Evolutionary conservation across 2,329 filamentous ascomycete species (phyloP), one percentile per base, ranked within the genome.

Genomic region (Fusarium scirpi): DNA sequence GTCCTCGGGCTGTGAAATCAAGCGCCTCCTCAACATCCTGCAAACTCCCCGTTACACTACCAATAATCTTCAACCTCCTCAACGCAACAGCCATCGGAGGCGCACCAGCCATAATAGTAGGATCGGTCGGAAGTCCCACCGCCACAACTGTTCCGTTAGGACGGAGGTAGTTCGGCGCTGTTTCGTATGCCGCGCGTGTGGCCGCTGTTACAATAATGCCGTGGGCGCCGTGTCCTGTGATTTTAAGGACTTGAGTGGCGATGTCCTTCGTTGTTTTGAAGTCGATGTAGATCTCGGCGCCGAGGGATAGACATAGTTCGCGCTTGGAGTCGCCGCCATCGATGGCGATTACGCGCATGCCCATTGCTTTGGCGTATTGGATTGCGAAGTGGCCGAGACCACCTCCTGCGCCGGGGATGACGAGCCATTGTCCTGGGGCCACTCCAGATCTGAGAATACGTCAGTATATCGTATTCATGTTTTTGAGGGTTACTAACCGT

Each of bases 351-450:
- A 89, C 85, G 62, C 89, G 85, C 61, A 96, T 83, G 61, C 94
- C 93, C 94, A 97, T 97, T 18, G 93, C 94, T 79, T 90, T 92
- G 44, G 92, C 93, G 79, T 96, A 97, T 82, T 97, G 94, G 72
- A 91, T 85, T 5, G 92, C 92, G 69, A 95, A 71, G 20, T 87
- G 89, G 12, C 92, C 93, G 45, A 97, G 86, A 65, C 92, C 92
- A 78, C 93, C 93, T 60, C 92, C 93, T n/a, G 92, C 93, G 75
- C 93, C 94, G 45, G 95, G 92, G 65, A 97, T 91, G 52, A 92
- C 93, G 20, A 96, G 88, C 51, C 86, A 91, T 78, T 95, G 89
- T 12, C 93, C 93, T 0, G 93, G 90, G 48, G 86, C 83, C 3
- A 87, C 90, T 18, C 87, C 89, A 0, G 92, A 93, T 24, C 74